These are phyloP conservation scores for Fusarium burgessii DNA, from an alignment of 2,329 filamentous ascomycete species.

Conservation along the genomic window DNA sequence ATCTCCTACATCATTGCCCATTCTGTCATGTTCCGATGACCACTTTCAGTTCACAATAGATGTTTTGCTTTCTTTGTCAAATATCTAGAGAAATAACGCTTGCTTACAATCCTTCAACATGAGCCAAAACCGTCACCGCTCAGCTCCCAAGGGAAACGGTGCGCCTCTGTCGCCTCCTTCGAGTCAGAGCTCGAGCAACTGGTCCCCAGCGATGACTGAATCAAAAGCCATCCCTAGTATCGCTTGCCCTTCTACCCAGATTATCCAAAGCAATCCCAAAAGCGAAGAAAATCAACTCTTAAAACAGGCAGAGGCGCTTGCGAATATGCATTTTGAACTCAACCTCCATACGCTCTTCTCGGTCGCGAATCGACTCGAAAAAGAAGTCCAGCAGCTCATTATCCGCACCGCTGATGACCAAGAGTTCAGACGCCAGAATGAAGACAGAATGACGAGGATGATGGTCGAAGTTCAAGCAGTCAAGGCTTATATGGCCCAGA, in stretches of 20 bases:
- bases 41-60: background rate
- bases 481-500: constrained; percentile 42
- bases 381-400: constrained; percentile 47
- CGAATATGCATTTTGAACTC: constrained; percentile 54
- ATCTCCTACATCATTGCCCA: background rate
- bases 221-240: background rate
- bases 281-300: constrained; percentile 27
- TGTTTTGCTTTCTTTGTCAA: background rate
- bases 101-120: constrained; percentile 5
- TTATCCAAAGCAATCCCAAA: background rate
- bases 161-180: constrained; percentile 4
- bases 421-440: constrained; percentile 47
- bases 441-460: constrained; percentile 46
- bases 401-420: constrained; percentile 44
- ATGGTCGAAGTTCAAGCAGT: constrained; percentile 50
- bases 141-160: constrained; percentile 17
- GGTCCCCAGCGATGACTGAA: background rate
- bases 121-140: constrained; percentile 28
- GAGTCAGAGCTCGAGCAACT: constrained; percentile 7
- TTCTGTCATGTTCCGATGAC: background rate
- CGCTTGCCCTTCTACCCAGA: background rate
- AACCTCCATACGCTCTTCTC: constrained; percentile 48
- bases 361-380: constrained; percentile 49
- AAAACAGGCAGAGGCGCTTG: constrained; percentile 50
- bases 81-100: background rate